A percentile compares a stretch with the other conserved stretches of the same genome.
phyloP scores from a whole-genome alignment of 805 yeast genomes.

The Candida ipomoeae region DNA sequence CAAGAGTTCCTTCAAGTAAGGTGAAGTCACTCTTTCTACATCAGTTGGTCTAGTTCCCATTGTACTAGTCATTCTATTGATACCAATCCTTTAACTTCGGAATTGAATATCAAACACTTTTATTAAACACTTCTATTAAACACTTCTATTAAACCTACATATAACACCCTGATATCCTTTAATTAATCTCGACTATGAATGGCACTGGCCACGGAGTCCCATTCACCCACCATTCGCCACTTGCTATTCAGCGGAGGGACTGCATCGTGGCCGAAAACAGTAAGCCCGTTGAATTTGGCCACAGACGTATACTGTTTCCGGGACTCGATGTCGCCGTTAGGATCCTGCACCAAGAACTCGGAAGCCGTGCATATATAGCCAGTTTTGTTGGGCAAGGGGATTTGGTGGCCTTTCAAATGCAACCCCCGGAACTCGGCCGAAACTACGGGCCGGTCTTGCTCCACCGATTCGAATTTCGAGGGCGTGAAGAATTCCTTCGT shows the following conservation, averaged over 20 bases:
- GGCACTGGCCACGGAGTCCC: constrained; percentile 14
- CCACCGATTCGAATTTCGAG: constrained; percentile 5
- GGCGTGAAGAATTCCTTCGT: constrained; percentile 11
- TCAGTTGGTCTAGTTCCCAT: too few species aligned
- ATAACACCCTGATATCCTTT: too few species aligned
- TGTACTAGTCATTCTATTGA: too few species aligned
- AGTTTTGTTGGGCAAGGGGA: constrained; percentile 6
- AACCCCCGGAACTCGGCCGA: constrained; percentile 17
- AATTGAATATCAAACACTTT: too few species aligned
- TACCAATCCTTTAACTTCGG: too few species aligned
- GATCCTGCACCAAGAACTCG: constrained; percentile 7
- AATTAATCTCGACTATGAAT: constrained; percentile 4
- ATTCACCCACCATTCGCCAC: constrained; percentile 13
- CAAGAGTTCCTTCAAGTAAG: too few species aligned
- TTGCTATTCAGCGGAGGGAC: constrained; percentile 13
- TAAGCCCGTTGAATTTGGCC: constrained; percentile 10
- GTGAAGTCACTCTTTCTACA: too few species aligned
- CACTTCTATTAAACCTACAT: too few species aligned
- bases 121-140: too few species aligned
- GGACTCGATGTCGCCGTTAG: constrained; percentile 1
- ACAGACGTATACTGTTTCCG: constrained; percentile 11
- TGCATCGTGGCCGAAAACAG: constrained; percentile 16
- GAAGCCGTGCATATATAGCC: constrained; percentile 11
- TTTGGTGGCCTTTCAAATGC: constrained; percentile 11
- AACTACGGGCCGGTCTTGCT: constrained; percentile 3